These are phyloP conservation scores for Amaranthus tricolor DNA, from an alignment of 179 eudicot species.

Conservation along the genomic window DNA sequence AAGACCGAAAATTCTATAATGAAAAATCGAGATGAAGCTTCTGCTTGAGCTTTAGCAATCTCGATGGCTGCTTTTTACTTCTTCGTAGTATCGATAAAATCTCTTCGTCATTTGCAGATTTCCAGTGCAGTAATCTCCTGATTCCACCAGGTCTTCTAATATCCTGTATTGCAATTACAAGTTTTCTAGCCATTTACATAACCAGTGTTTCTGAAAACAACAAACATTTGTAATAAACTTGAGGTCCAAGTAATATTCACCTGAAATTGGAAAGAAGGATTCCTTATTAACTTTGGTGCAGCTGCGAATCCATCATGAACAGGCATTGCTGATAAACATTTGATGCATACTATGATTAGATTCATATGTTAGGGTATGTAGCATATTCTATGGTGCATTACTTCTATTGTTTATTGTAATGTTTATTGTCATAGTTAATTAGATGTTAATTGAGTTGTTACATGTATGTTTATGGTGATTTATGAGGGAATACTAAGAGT, in stretches of 20 bases:
- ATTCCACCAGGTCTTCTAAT: slow-evolving; percentile 31
- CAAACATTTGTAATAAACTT: not conserved
- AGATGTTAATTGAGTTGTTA: too few species aligned
- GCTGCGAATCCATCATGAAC: slow-evolving; percentile 36
- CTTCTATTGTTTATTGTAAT: too few species aligned
- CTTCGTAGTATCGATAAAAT: slow-evolving; percentile 33
- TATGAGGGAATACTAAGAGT: too few species aligned
- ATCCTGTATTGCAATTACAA: slow-evolving; percentile 29
- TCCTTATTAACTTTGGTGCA: slow-evolving; percentile 34
- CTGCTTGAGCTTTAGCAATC: slow-evolving; percentile 30
- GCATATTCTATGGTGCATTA: too few species aligned
- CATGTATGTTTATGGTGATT: too few species aligned
- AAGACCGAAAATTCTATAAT: not conserved
- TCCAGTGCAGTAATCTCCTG: slow-evolving; percentile 39
- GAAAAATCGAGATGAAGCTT: slow-evolving; percentile 1
- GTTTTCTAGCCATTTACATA: not conserved
- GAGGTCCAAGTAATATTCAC: slow-evolving; percentile 18
- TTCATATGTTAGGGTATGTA: not conserved
- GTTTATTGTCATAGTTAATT: too few species aligned
- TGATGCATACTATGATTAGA: not conserved
- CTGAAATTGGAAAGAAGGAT: slow-evolving; percentile 49
- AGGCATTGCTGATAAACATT: slow-evolving; percentile 28
- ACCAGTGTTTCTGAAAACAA: not conserved
- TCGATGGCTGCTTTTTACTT: slow-evolving; percentile 33
- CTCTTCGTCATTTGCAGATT: slow-evolving; percentile 38